Evolutionary conservation across 2,329 filamentous ascomycete species (phyloP).

Genomic region (Capronia epimyces): DNA sequence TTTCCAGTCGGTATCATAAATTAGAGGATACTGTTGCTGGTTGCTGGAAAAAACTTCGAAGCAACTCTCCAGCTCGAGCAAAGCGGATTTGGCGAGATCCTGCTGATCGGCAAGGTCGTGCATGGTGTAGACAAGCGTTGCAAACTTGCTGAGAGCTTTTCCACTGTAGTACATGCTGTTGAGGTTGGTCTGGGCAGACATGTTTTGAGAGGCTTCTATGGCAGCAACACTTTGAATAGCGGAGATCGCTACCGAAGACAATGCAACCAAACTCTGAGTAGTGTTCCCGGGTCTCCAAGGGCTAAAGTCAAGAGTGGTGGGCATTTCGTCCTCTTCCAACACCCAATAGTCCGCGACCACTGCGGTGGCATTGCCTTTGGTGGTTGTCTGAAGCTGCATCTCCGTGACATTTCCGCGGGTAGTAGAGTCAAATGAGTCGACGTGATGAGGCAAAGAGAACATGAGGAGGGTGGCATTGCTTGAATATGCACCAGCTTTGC

Average conservation of each 20-base stretch:
- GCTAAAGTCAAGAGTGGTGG: slow-evolving; percentile 66
- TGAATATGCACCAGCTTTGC: slow-evolving; percentile 59
- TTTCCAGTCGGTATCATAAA: slow-evolving; percentile 62
- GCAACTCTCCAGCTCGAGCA: slow-evolving; percentile 59
- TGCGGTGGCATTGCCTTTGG: slow-evolving; percentile 73
- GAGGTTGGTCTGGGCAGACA: slow-evolving; percentile 65
- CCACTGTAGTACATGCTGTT: slow-evolving; percentile 92
- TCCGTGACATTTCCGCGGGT: slow-evolving; percentile 48
- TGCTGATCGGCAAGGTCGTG: slow-evolving; percentile 58
- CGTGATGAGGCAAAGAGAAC: slow-evolving; percentile 83
- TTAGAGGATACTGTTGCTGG: slow-evolving; percentile 57
- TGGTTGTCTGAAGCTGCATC: slow-evolving; percentile 68
- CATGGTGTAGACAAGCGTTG: slow-evolving; percentile 60
- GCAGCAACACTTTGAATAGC: slow-evolving; percentile 58
- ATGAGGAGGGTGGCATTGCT: slow-evolving; percentile 61
- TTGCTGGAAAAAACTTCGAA: slow-evolving; percentile 65
- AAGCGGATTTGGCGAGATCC: slow-evolving; percentile 51
- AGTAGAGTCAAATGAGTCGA: slow-evolving; percentile 62
- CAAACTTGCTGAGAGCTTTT: slow-evolving; percentile 77
- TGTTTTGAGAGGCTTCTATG: slow-evolving; percentile 71
- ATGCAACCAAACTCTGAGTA: slow-evolving; percentile 31
- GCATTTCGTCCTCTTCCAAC: slow-evolving; percentile 68
- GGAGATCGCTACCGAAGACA: slow-evolving; percentile 50
- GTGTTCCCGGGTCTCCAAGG: slow-evolving; percentile 61
- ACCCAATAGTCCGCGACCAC: slow-evolving; percentile 70